These are phyloP conservation scores for Amanita pseudoporphyria DNA, from an alignment of 768 basidiomycete genomes.

Conservation along the genomic window DNA sequence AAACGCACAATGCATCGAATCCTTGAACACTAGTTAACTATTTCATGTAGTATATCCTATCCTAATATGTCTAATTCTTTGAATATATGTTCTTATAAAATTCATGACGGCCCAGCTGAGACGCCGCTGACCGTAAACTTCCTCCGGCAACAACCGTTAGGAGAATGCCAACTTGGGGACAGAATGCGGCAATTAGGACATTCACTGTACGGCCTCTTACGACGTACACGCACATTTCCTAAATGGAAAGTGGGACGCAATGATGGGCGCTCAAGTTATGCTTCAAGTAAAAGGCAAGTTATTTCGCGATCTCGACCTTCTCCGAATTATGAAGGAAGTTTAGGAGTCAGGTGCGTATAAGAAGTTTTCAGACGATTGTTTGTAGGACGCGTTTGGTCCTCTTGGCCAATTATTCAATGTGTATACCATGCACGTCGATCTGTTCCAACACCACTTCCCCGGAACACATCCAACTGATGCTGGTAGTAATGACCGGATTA, in stretches of 20 bases:
- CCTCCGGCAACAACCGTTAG: too few relatives aligned
- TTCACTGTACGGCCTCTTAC: conserved; percentile 24
- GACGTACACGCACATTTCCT: conserved; percentile 20
- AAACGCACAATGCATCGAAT: too few relatives aligned
- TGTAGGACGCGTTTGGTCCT: too few relatives aligned
- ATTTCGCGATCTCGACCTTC: too few relatives aligned
- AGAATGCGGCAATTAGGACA: conserved; percentile 21
- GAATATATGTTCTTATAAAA: too few relatives aligned
- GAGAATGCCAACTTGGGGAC: conserved; percentile 31
- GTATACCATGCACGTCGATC: conserved; percentile 36
- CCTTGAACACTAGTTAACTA: too few relatives aligned
- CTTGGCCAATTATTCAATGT: too few relatives aligned
- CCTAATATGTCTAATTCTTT: too few relatives aligned
- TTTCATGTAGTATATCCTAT: too few relatives aligned
- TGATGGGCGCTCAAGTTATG: conserved; percentile 40
- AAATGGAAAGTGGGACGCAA: conserved; percentile 21
- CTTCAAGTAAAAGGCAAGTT: conserved; percentile 29
- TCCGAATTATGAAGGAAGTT: conserved; percentile 25
- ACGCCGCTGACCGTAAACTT: too few relatives aligned
- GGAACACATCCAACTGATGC: conserved; percentile 45
- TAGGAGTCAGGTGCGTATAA: conserved; percentile 29
- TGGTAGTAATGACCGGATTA: conserved; percentile 54
- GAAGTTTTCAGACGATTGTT: conserved; percentile 22
- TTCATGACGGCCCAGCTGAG: too few relatives aligned
- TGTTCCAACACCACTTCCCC: conserved; percentile 42